Percentiles rank a stretch among this genome's conserved stretches.
Conservation (phyloP, 306 rosid genomes). For the Citrullus mucosospermus region DNA sequence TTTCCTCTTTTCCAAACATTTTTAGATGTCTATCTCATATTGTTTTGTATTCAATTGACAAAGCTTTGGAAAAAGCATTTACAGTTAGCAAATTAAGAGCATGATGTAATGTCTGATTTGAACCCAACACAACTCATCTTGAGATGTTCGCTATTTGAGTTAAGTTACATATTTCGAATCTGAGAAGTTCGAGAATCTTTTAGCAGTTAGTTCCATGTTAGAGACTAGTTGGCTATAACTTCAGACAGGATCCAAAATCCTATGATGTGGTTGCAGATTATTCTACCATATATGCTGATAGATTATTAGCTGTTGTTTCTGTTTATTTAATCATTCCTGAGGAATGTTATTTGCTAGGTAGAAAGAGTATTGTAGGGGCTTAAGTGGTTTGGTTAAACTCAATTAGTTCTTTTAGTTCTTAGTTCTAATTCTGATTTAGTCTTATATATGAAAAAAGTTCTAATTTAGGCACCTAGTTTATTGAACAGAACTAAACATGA, state of each 20-base stretch:
- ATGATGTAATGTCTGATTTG: neutral
- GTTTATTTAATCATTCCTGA: neutral
- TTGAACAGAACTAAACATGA: neutral
- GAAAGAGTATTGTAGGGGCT: neutral
- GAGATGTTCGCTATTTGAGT: neutral
- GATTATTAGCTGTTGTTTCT: neutral
- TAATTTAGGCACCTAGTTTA: neutral
- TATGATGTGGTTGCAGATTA: neutral
- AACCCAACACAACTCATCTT: neutral
- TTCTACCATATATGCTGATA: neutral
- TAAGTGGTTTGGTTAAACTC: neutral
- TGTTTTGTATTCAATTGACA: neutral
- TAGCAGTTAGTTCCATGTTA: neutral
- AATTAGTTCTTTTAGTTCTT: neutral
- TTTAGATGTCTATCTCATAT: neutral
- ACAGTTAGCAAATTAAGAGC: neutral
- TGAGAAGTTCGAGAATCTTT: neutral
- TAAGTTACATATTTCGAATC: neutral
- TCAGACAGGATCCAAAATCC: neutral
- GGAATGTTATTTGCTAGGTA: neutral
- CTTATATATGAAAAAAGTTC: neutral
- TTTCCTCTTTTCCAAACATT: neutral
- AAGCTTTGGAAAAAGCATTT: neutral
- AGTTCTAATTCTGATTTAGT: neutral
- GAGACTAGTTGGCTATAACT: neutral